Percentiles rank a stretch among this genome's conserved stretches.
Conservation (phyloP, 1,284 basidiomycete species). For the Ceratobasidium sp. region DNA sequence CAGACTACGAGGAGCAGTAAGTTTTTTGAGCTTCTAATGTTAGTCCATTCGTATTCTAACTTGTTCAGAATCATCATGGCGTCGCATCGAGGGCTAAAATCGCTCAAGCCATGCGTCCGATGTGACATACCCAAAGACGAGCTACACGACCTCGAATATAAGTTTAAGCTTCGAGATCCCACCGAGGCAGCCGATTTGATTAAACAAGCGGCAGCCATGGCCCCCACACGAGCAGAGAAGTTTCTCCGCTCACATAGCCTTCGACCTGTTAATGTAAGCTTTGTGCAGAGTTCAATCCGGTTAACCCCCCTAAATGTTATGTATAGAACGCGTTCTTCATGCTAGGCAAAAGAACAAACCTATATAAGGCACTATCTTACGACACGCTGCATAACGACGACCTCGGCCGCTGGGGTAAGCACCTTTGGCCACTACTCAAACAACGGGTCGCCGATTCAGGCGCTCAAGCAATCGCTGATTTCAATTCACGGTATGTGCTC, state of each 20-base stretch:
- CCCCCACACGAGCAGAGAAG: neutral
- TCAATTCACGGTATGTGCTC: neutral
- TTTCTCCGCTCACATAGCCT: neutral
- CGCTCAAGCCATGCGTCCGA: neutral
- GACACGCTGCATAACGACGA: conserved; percentile 17
- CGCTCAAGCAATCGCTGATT: neutral
- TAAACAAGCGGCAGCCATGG: neutral
- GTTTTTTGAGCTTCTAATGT: neutral
- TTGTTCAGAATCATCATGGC: neutral
- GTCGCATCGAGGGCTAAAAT: neutral
- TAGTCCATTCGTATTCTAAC: neutral
- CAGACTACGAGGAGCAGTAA: conserved; percentile 9
- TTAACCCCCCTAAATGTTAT: neutral
- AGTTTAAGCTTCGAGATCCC: neutral
- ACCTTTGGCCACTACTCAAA: neutral
- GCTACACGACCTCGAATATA: neutral
- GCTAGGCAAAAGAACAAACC: neutral
- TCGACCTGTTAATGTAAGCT: neutral
- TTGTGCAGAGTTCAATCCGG: neutral
- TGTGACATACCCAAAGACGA: neutral
- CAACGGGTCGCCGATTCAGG: too few relatives aligned
- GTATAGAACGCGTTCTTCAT: neutral
- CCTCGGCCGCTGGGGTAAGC: conserved; percentile 2
- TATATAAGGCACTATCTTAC: neutral
- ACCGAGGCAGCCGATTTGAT: neutral